phyloP scores from a whole-genome alignment of 768 basidiomycete species.

The Zangia roseola region DNA sequence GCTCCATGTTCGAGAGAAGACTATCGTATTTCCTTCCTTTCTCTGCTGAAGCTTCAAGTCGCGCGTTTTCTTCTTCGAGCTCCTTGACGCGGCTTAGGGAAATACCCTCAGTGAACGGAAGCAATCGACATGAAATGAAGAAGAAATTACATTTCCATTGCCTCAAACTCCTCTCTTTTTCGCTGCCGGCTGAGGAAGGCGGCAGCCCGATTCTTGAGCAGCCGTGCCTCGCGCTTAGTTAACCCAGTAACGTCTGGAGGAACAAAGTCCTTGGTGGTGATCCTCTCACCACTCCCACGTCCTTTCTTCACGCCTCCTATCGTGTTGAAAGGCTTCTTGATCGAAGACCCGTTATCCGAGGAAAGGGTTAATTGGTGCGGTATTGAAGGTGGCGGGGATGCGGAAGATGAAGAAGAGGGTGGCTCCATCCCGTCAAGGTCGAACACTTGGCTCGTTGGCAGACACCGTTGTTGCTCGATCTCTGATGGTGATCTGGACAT shows the following conservation, averaged over 20 bases:
- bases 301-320: constrained; percentile 45
- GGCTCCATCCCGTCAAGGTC: constrained; percentile 41
- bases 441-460: constrained; percentile 74
- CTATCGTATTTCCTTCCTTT: constrained; percentile 38
- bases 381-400: constrained; percentile 30
- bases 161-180: constrained; percentile 90
- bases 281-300: constrained; percentile 45
- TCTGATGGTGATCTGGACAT: constrained; percentile 44
- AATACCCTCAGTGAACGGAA: constrained; percentile 19
- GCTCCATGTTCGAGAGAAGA: constrained; percentile 60
- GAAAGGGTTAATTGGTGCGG: constrained; percentile 36
- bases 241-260: constrained; percentile 88
- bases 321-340: constrained; percentile 45
- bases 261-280: constrained; percentile 77
- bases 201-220: constrained; percentile 90
- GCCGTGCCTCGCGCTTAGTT: constrained; percentile 85
- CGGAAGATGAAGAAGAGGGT: constrained; percentile 35
- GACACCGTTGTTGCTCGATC: constrained; percentile 50
- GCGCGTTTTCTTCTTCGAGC: constrained; percentile 80
- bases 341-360: constrained; percentile 28
- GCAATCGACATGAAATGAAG: constrained; percentile 1
- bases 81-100: constrained; percentile 71
- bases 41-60: constrained; percentile 61
- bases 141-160: constrained; percentile 79
- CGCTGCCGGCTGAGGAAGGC: constrained; percentile 89